These are phyloP conservation scores for Lumnitzera racemosa DNA, from an alignment of 345 rosid genomes.

Conservation along the genomic window DNA sequence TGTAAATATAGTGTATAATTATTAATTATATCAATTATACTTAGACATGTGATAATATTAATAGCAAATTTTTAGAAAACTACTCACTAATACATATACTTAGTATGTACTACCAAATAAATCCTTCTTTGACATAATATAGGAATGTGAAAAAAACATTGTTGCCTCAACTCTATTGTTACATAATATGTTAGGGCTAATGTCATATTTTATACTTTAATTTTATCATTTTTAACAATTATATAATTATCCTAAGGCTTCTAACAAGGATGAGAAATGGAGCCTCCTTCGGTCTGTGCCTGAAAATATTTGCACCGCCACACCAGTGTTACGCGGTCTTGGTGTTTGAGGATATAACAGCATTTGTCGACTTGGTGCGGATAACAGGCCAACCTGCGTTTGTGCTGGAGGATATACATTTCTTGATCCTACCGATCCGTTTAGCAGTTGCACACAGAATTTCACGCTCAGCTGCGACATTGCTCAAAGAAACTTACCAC, in stretches of 20 bases:
- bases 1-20: too few species aligned
- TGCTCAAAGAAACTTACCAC: constrained; percentile 5
- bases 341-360: constrained; percentile 35
- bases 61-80: too few species aligned
- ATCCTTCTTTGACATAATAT: too few species aligned
- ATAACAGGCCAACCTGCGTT: constrained; percentile 18
- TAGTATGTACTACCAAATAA: too few species aligned
- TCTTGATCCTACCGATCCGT: constrained; percentile 19
- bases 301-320: constrained; percentile 18
- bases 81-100: too few species aligned
- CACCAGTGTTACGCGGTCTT: constrained; percentile 1
- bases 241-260: constrained; percentile 12
- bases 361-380: constrained; percentile 15
- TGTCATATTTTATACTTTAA: too few species aligned
- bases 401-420: constrained; percentile 24
- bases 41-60: too few species aligned
- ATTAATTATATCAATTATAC: too few species aligned
- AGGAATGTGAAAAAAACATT: too few species aligned
- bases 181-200: too few species aligned
- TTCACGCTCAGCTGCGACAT: constrained; percentile 13
- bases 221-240: too few species aligned
- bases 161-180: too few species aligned
- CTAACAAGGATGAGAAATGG: constrained; percentile 14
- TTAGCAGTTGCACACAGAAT: constrained; percentile 27
- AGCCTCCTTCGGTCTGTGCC: constrained; percentile 6